Percentiles rank a stretch among this genome's conserved stretches.
These are phyloP conservation scores for Taiozyma onychis DNA, from an alignment of 1,139 yeast species.

Conservation along the genomic window DNA sequence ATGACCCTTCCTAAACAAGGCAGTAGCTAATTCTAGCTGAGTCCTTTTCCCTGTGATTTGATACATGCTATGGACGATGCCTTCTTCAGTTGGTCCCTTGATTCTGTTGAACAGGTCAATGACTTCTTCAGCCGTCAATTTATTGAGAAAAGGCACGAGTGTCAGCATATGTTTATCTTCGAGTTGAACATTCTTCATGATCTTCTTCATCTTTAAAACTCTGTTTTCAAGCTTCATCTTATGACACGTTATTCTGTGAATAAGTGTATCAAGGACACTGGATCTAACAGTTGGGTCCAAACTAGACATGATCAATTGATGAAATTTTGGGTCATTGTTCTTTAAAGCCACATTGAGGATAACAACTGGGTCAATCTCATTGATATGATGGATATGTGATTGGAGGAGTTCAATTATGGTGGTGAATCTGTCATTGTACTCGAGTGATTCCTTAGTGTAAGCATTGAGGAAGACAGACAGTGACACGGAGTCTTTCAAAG, in stretches of 20 bases:
- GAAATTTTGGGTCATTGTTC: background rate
- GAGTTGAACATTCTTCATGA: conserved; percentile 4
- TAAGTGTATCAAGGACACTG: conserved; percentile 4
- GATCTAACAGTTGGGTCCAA: background rate
- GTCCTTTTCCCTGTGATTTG: background rate
- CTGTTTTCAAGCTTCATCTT: conserved; percentile 2
- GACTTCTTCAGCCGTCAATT: background rate
- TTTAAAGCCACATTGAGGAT: background rate
- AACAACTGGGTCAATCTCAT: background rate
- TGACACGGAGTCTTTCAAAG: background rate
- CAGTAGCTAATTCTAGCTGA: background rate
- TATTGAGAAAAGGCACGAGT: conserved; percentile 1
- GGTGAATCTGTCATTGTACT: background rate
- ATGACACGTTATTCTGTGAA: conserved; percentile 1
- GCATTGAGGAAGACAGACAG: background rate
- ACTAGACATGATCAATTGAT: background rate
- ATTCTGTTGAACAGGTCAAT: background rate
- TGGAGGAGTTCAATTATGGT: background rate
- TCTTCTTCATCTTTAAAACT: conserved; percentile 2
- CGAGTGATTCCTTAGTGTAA: background rate
- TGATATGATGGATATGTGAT: background rate
- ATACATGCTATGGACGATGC: background rate
- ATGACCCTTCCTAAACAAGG: background rate
- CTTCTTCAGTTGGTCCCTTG: background rate
- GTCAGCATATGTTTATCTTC: conserved; percentile 4